Evolutionary conservation across 352 stramenopile species (phyloP).

Genomic region (Globisporangium spinosum): DNA sequence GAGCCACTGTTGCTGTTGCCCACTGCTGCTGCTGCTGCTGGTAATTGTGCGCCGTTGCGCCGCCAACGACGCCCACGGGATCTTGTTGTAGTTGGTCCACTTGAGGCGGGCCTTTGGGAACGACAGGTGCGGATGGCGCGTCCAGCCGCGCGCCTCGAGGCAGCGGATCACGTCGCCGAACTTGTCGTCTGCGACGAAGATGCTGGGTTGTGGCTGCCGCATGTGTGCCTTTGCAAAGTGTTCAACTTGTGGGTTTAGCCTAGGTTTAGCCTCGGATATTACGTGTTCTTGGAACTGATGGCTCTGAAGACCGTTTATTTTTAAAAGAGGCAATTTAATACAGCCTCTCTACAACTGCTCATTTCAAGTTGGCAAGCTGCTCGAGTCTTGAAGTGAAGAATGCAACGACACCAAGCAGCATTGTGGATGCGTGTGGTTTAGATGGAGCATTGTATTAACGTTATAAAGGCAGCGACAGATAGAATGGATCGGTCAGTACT

Average conservation of each 20-base stretch:
- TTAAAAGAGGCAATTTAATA: conserved; percentile 3
- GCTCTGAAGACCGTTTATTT: background rate
- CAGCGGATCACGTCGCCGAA: conserved; percentile 44
- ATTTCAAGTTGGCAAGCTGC: background rate
- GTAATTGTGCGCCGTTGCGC: conserved; percentile 17
- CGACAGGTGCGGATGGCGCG: conserved; percentile 44
- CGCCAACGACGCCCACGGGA: conserved; percentile 43
- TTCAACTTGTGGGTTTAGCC: too few species aligned
- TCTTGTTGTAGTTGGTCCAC: conserved; percentile 69
- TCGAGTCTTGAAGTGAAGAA: background rate
- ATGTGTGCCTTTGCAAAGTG: background rate
- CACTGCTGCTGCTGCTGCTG: background rate
- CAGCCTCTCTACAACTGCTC: background rate
- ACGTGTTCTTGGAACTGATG: background rate
- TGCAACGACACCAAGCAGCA: background rate
- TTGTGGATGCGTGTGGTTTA: background rate
- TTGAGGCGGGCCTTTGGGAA: conserved; percentile 61
- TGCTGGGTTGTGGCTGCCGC: conserved; percentile 12
- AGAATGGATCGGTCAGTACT: background rate
- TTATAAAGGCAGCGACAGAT: conserved; percentile 3
- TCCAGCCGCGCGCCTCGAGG: conserved; percentile 40
- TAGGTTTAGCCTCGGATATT: background rate
- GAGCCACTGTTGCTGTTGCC: conserved; percentile 31
- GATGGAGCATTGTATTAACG: conserved; percentile 3
- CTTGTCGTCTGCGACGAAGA: conserved; percentile 62